Evolutionary conservation across 2,329 filamentous ascomycete genomes (phyloP).

Genomic region (Cladobotryum protrusum): DNA sequence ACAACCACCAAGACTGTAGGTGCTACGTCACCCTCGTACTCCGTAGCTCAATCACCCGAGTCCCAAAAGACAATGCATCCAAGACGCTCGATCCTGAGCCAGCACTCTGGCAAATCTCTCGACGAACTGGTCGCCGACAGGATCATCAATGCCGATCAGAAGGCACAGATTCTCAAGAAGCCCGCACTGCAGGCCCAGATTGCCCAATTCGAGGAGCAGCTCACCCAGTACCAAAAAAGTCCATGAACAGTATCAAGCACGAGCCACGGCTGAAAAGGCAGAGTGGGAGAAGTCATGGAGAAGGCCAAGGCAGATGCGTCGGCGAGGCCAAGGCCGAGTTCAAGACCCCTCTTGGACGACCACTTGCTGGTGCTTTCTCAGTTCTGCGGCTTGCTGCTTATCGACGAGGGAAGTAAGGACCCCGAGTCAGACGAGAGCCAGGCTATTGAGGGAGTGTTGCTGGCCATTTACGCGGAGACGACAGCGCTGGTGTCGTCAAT

Average conservation of each 20-base stretch:
- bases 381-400: conserved; percentile 61
- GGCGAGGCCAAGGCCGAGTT: conserved; percentile 44
- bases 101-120: conserved; percentile 64
- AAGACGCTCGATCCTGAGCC: conserved; percentile 65
- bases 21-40: conserved; percentile 2
- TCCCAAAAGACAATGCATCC: conserved; percentile 55
- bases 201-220: conserved; percentile 65
- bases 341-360: conserved; percentile 52
- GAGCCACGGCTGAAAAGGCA: conserved; percentile 51
- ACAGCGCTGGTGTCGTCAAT: conserved; percentile 67
- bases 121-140: conserved; percentile 65
- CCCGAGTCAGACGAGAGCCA: conserved; percentile 64
- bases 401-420: conserved; percentile 64
- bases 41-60: conserved; percentile 1
- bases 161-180: conserved; percentile 70
- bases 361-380: conserved; percentile 67
- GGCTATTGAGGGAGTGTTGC: conserved; percentile 73
- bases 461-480: conserved; percentile 74
- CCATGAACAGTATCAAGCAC: conserved; percentile 63
- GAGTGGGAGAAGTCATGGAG: conserved; percentile 53
- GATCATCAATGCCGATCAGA: conserved; percentile 77
- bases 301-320: conserved; percentile 49
- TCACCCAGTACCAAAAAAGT: conserved; percentile 69
- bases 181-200: conserved; percentile 64
- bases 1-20: conserved; percentile 90